Evolutionary conservation across 257 asterid genomes (phyloP), one percentile per base, ranked within the genome.

Genomic region (Lycium barbarum): DNA sequence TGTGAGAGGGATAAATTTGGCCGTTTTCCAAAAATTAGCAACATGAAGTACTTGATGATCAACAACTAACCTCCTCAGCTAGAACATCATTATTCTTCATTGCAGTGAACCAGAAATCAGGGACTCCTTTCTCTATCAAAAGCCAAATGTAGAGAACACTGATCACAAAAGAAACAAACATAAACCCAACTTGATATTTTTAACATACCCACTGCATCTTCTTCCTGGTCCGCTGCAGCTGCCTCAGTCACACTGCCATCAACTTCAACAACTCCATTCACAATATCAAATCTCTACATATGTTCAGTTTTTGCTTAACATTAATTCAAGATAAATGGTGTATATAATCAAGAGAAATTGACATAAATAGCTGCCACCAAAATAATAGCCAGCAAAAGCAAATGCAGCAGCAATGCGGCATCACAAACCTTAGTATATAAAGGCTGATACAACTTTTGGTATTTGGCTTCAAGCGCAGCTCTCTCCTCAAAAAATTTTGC

Each of bases 381-480:
- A 26, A 26, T 26, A 26, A 26, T 26, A 26, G 33, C 33, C 33
- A 26, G 33, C 33, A 26, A 83, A 17, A 1, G 15, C 43, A 63
- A 43, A 22, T 22, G 47, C 4, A 33, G 7, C n/a, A n/a, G n/a
- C n/a, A n/a, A n/a, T n/a, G n/a, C 26, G 2, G 67, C 18, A 18
- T 3, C 45, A 78, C 87, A 82, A 9, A 93, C 97, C 92, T 93
- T 89, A 33, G 88, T 68, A 83, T 92, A 93, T 14, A 93, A 86
- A 53, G 93, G 97, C 62, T 88, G 91, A 83, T 92, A 93, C 81
- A 91, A 85, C 88, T 90, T 93, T 78, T 93, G 97, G 85, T 93
- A 93, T 86, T 91, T 92, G 83, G 92, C 93, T 88, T 93, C 96
- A 74, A 93, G 95, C 1, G 89, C 90, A 38, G 97, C 94, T 83